Evolutionary conservation across 768 basidiomycete species (phyloP).

Genomic region (Omphalotus guepiniiformis): DNA sequence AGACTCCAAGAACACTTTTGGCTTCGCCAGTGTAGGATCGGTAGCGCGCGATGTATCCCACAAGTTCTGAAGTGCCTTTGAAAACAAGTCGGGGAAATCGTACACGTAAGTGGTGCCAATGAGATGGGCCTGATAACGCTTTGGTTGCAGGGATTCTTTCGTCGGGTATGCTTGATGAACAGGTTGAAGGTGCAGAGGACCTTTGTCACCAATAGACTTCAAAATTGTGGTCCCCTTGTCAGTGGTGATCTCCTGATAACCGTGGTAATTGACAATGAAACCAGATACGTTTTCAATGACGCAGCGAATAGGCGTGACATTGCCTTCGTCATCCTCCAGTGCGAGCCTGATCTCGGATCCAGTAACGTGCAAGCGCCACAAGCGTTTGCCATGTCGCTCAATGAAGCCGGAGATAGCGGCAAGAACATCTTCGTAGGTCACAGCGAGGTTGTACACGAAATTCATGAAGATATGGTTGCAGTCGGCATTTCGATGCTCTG

Average conservation of each 20-base stretch:
- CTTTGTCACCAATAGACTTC: constrained; percentile 98
- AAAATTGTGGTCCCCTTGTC: constrained; percentile 94
- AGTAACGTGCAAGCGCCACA: constrained; percentile 98
- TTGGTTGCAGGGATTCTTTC: constrained; percentile 96
- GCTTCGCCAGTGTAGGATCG: constrained; percentile 65
- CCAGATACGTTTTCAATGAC: constrained; percentile 99
- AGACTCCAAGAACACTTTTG: constrained; percentile 76
- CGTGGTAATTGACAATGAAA: constrained; percentile 97
- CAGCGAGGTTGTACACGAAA: constrained; percentile 94
- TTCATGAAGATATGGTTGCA: constrained; percentile 99
- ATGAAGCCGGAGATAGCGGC: constrained; percentile 99
- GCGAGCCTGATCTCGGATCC: constrained; percentile 95
- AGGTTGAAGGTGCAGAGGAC: constrained; percentile 92
- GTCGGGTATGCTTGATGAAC: constrained; percentile 93
- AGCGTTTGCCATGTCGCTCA: constrained; percentile 94
- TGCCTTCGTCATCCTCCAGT: constrained; percentile 92
- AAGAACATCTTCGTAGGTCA: constrained; percentile 94
- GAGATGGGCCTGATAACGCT: constrained; percentile 97
- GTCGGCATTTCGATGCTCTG: constrained; percentile 87
- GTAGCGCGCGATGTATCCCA: constrained; percentile 72
- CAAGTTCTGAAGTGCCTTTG: constrained; percentile 91
- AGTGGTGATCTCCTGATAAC: constrained; percentile 96
- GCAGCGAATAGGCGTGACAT: constrained; percentile 93
- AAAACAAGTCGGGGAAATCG: constrained; percentile 99
- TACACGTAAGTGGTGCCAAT: constrained; percentile 98